Evolutionary conservation across 2,329 filamentous ascomycete species (phyloP), one percentile per base, ranked within the genome.

Genomic region (Xylariaceae sp.): DNA sequence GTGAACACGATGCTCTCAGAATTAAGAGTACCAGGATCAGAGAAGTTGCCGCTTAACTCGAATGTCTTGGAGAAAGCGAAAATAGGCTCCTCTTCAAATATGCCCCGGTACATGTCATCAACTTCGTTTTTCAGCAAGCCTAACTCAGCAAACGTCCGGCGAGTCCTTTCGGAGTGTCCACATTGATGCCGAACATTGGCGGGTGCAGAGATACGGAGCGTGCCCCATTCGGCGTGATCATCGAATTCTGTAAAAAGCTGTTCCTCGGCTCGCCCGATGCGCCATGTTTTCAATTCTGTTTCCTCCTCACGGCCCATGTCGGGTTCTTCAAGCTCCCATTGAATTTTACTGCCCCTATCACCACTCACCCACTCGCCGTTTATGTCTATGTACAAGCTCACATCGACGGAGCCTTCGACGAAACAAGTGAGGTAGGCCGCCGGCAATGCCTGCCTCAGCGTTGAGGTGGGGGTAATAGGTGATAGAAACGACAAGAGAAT

Each of bases 331-430:
- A 90, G 72, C 7, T 80, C 74, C 90, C 90, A 95, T 55, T 80
- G 76, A 53, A 95, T 87, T 51, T 79, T 74, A 62, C 80, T 88
- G 35, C 79, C 83, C 48, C 83, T 75, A 60, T 91, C 80, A 19
- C 89, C 89, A 65, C 86, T 94, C 56, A 90, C 86, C 89, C 89
- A 95, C 66, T 91, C 84, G 6, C 86, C 86, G 64, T 88, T 87
- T 51, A 88, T 62, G 65, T 89, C 86, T 56, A 86, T 72, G 63
- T 88, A 88, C 47, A 86, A 65, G 64, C 84, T 79, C 9, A 88
- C 72, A 58, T 85, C 76, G 49, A 85, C 80, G 59, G 75, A 76
- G 4, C 88, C 89, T 57, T 84, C 78, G 9, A 88, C 87, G 64
- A 84, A 72, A 41, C 92, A 77, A 4, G 82, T 87, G 58, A 95